A percentile compares a stretch with the other conserved stretches of the same genome.
phyloP scores from a whole-genome alignment of 2,329 filamentous ascomycete genomes.

The Grosmannia penicillata region DNA sequence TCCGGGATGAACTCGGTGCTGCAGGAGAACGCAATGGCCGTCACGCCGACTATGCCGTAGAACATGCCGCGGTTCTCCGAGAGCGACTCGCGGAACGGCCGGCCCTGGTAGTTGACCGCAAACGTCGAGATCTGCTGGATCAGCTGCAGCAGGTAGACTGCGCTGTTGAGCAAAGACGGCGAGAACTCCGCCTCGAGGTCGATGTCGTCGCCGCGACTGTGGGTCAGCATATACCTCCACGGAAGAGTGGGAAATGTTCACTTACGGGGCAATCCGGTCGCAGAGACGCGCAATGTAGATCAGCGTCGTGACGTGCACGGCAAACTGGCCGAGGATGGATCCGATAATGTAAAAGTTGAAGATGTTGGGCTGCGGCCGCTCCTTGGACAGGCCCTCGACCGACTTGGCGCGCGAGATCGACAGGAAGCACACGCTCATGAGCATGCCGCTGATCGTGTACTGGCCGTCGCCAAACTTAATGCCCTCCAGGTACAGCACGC shows the following conservation, averaged over 20 bases:
- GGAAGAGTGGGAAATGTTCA: slow-evolving; percentile 13
- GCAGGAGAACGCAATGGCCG: slow-evolving; percentile 81
- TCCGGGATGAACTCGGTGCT: slow-evolving; percentile 92
- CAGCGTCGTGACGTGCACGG: slow-evolving; percentile 82
- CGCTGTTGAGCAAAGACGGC: slow-evolving; percentile 88
- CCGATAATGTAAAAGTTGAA: slow-evolving; percentile 99
- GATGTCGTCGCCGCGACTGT: slow-evolving; percentile 39
- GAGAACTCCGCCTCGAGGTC: slow-evolving; percentile 92
- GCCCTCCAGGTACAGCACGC: slow-evolving; percentile 89
- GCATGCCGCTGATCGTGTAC: slow-evolving; percentile 96
- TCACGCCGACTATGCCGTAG: slow-evolving; percentile 84
- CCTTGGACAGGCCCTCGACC: slow-evolving; percentile 89
- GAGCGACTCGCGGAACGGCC: slow-evolving; percentile 91
- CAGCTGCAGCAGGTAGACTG: slow-evolving; percentile 90
- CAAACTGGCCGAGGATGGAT: slow-evolving; percentile 92
- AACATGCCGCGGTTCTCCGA: slow-evolving; percentile 97
- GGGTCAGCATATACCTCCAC: background rate
- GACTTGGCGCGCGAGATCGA: slow-evolving; percentile 96
- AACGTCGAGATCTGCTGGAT: slow-evolving; percentile 99
- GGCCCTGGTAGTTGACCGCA: slow-evolving; percentile 97
- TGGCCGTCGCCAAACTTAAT: slow-evolving; percentile 99
- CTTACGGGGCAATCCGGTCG: slow-evolving; percentile 71
- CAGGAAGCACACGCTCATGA: slow-evolving; percentile 98
- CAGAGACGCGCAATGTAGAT: slow-evolving; percentile 90
- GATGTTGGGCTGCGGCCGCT: slow-evolving; percentile 94